Conservation (phyloP, 208 protist species). For the Wallacemonas sp. region DNA sequence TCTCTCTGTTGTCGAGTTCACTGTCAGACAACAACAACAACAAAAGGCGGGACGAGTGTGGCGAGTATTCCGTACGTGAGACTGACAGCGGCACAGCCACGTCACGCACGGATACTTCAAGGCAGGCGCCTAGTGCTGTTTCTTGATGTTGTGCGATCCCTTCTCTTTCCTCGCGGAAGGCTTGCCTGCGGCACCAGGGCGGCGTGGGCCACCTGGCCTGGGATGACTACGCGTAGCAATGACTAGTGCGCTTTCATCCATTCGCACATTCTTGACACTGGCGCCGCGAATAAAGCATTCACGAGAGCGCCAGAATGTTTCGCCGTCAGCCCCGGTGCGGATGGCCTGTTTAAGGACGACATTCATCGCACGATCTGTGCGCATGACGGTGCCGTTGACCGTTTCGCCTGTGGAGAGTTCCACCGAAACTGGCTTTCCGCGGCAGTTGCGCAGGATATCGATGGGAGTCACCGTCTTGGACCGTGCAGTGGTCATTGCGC, state of each 20-base stretch:
- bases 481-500: conserved; percentile 30
- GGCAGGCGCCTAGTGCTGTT: background rate
- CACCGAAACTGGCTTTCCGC: conserved; percentile 74
- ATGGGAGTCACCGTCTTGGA: conserved; percentile 51
- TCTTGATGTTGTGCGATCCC: conserved; percentile 7
- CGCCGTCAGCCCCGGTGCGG: conserved; percentile 54
- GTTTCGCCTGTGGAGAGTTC: conserved; percentile 70
- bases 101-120: background rate
- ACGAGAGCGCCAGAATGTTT: conserved; percentile 64
- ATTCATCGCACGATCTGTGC: conserved; percentile 81
- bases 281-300: conserved; percentile 75
- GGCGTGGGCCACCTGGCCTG: background rate
- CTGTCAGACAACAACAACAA: too few species aligned
- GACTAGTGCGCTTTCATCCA: conserved; percentile 59
- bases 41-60: too few species aligned
- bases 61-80: too few species aligned
- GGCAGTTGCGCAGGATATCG: conserved; percentile 80
- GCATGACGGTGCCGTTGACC: conserved; percentile 80
- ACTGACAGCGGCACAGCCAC: background rate
- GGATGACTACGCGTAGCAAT: background rate
- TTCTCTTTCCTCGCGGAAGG: conserved; percentile 7
- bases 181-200: background rate
- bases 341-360: conserved; percentile 78
- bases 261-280: conserved; percentile 73
- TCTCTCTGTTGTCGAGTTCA: too few species aligned